Base-by-base conservation (phyloP, 2,329 filamentous ascomycete genomes). In the Trichophaea hybrida region DNA sequence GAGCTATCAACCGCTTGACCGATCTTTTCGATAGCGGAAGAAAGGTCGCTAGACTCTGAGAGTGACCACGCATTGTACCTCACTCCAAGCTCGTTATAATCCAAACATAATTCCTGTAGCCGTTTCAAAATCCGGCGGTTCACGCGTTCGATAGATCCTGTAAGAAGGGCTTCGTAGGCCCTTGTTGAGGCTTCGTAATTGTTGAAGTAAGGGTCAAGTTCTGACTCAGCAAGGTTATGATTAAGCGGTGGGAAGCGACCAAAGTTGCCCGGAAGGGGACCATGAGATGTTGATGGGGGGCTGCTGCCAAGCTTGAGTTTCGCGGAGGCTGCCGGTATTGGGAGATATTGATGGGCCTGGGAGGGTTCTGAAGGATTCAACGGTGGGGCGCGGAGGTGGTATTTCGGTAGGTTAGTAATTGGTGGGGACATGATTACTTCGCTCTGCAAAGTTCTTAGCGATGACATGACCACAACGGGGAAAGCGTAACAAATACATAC, bases 51-150 rank as follows among this genome's bases (percentile, higher is more conserved):
- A 0, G 88, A 90, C 71, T 98, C 93, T 0, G 90, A 96, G 1
- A 98, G 77, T 0, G 94, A 94, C 72, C 98, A 98, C 0, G 87
- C 93, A 69, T 98, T 98, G 72, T 93, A 97, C 62, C 89, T 81
- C n/a, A 90, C 93, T 6, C 93, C 93, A 6, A 98, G 78, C 70
- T 98, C 93, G 66, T 89, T 88, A 62, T 97, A 78, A 70, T 98
- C 93, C 4, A 88, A 80, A 2, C 88, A 88, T 53, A 96, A 76
- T 4, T 85, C 83, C 12, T 87, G 87, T 7, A 97, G 74, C 69
- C 98, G 93, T 62, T 83, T 87, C 5, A 98, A 75, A 5, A 90
- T 89, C 38, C 93, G 81, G 35, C 91, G 82, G 69, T 97, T 98
- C 63, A 96, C 89, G 72, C 94, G 96, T 71, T 98, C 94, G 76